Base-by-base conservation (phyloP, 192 early-diverging fungal species). In the Chytriomyces sp. region DNA sequence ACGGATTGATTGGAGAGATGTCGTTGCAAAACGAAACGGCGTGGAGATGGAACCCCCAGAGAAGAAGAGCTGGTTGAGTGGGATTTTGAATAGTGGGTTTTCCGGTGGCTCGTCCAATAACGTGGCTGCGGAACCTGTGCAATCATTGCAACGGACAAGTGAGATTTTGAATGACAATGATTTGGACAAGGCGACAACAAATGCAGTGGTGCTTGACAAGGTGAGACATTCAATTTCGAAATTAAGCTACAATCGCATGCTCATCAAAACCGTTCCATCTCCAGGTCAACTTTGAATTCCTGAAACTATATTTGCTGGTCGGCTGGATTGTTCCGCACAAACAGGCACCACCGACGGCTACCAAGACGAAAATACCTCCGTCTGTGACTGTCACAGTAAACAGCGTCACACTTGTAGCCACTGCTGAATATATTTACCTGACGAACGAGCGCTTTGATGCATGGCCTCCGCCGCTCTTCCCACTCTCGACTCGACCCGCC, bases 381-480 rank as follows among this genome's bases (percentile, higher is more conserved):
- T 68, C 76, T 5, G 67, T 77, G 7, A 44, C 64, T 24, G 72
- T 83, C 7, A 67, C 78, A 8, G 77, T 86, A 35, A 77, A 81
- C n/a, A 77, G 80, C 45, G 16, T 79, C 7, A 61, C 82, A 10
- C 64, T 88, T 23, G 46, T 81, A 7, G 85, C 82, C 0, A 83
- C 85, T n/a, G 50, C 43, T 16, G 77, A 83, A 4, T 86, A 79
- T 62, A 70, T 88, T 7, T 88, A 88, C 73, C 81, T 88, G 7
- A 67, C 83, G 44, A 26, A 57, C 13, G 87, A 88, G 76, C 76
- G 87, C 11, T 77, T 81, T 28, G 87, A 88, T 69, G 81, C 81
- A 4, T 88, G 87, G 87, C 87, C 87, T 1, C 87, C 87, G 18
- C 69, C 80, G 3, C 45, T 83, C n/a, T 85, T 86, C 53, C 87